Percentiles rank a stretch among this genome's conserved stretches.
Conservation (phyloP, 2,329 filamentous ascomycete species). For the Ophiostoma australiae region DNA sequence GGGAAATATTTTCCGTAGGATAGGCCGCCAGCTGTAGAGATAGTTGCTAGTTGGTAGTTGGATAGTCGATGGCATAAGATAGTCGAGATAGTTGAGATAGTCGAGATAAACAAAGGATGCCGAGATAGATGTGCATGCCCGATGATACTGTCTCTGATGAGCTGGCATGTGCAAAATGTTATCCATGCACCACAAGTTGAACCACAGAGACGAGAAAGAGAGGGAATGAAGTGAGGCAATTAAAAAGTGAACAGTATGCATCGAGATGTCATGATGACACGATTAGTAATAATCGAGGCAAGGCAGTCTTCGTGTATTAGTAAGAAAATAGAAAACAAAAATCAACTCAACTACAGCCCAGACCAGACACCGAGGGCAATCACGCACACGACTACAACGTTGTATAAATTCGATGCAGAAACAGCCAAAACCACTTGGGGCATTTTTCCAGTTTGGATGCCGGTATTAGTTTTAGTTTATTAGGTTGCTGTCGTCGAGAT, state of each 20-base stretch:
- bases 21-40: not conserved
- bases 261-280: not conserved
- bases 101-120: not conserved
- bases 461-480: not conserved
- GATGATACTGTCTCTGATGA: not conserved
- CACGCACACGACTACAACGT: not conserved
- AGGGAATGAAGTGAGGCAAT: too few species aligned
- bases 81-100: not conserved
- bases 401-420: not conserved
- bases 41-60: not conserved
- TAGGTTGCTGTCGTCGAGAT: not conserved
- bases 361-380: not conserved
- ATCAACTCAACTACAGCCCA: not conserved
- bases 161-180: not conserved
- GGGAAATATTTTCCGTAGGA: constrained; percentile 13
- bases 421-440: not conserved
- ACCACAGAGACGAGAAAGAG: too few species aligned
- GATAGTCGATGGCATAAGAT: not conserved
- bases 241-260: too few species aligned
- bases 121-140: not conserved
- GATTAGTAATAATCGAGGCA: not conserved
- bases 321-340: not conserved
- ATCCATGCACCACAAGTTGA: too few species aligned
- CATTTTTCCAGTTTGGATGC: not conserved
- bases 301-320: too few species aligned